These are phyloP conservation scores for Pseudogymnoascus sp. DNA, from an alignment of 2,329 filamentous ascomycete species.

Conservation along the genomic window DNA sequence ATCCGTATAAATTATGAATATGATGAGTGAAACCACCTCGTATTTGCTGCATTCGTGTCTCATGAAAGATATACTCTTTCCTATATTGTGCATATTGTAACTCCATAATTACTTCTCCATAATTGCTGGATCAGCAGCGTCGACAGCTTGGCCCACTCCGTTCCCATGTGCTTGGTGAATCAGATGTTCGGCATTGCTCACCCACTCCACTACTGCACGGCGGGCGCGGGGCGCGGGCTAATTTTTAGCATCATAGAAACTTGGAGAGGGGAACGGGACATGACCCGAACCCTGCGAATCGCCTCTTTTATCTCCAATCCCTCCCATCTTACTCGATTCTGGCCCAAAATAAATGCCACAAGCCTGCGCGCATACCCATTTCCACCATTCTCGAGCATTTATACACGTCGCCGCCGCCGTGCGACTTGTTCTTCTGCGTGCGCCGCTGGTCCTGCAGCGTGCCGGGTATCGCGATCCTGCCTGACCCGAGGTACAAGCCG, in stretches of 20 bases:
- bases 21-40: background rate
- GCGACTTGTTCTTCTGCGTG: conserved; percentile 5
- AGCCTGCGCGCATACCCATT: background rate
- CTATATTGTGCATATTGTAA: background rate
- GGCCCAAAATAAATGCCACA: background rate
- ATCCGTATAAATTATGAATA: background rate
- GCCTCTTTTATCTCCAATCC: background rate
- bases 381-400: background rate
- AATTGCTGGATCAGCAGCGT: background rate
- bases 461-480: conserved; percentile 5
- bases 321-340: background rate
- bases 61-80: background rate
- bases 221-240: background rate
- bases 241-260: conserved; percentile 8
- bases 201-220: conserved; percentile 8
- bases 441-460: conserved; percentile 6
- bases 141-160: background rate
- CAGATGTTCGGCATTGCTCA: conserved; percentile 4
- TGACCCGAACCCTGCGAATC: conserved; percentile 5
- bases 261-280: conserved; percentile 1
- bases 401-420: conserved; percentile 5
- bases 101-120: background rate
- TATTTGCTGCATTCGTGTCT: background rate
- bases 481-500: conserved; percentile 11
- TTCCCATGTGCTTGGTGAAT: conserved; percentile 7